phyloP scores from a whole-genome alignment of 768 basidiomycete genomes.

The Pleurotus eryngii region DNA sequence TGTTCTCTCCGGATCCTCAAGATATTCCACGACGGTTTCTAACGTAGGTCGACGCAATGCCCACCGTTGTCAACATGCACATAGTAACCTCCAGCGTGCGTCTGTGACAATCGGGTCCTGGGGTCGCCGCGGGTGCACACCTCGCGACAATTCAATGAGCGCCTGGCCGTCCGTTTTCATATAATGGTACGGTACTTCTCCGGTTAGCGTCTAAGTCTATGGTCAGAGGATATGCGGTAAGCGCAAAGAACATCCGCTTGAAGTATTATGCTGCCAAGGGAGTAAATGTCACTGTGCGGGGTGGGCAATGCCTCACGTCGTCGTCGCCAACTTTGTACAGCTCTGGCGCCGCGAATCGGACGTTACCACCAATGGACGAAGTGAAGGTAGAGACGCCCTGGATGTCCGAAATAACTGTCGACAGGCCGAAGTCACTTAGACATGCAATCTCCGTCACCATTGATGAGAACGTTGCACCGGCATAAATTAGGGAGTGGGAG shows the following conservation, averaged over 20 bases:
- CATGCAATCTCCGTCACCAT: constrained; percentile 25
- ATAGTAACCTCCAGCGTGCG: constrained; percentile 5
- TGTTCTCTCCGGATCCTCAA: background rate
- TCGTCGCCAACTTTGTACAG: constrained; percentile 19
- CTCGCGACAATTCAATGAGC: constrained; percentile 4
- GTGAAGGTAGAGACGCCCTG: constrained; percentile 20
- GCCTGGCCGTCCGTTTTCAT: constrained; percentile 4
- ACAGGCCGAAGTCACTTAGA: constrained; percentile 35
- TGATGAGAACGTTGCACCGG: constrained; percentile 34
- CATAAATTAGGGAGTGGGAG: background rate
- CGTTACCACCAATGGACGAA: constrained; percentile 24
- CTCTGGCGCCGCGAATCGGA: constrained; percentile 34
- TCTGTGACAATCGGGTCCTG: background rate
- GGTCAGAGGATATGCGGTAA: too few species aligned
- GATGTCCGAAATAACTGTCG: constrained; percentile 20
- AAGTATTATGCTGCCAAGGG: constrained; percentile 30
- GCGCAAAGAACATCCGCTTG: too few species aligned
- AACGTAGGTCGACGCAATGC: constrained; percentile 1
- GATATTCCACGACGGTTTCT: background rate
- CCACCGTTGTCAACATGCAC: background rate
- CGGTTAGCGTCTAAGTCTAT: constrained; percentile 2
- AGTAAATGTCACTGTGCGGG: constrained; percentile 29
- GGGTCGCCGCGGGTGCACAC: constrained; percentile 3
- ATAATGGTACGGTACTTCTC: constrained; percentile 9
- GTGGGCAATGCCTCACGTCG: constrained; percentile 8